These are phyloP conservation scores for Oryza rufipogon DNA, from an alignment of 176 grass and related monocot species.

Conservation along the genomic window DNA sequence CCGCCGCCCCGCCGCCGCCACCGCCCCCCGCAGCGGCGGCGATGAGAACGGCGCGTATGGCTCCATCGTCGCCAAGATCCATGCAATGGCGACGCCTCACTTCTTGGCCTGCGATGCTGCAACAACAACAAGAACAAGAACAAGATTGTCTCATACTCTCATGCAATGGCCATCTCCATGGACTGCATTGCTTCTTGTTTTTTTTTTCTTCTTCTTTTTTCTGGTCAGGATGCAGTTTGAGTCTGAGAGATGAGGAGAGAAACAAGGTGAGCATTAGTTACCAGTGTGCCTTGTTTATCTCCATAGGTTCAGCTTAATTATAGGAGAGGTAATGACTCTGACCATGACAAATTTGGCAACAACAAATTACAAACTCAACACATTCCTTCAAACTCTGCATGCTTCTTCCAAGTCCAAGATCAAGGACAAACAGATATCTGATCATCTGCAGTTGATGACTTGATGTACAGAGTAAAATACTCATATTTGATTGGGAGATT, in stretches of 20 bases:
- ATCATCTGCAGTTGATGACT: background rate
- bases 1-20: background rate
- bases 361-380: no score
- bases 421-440: background rate
- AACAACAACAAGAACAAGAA: no score
- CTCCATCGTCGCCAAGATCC: constrained; percentile 40
- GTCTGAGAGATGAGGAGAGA: constrained; percentile 36
- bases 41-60: constrained; percentile 33
- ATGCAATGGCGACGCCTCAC: background rate
- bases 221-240: background rate
- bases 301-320: constrained; percentile 23
- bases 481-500: no score
- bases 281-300: background rate
- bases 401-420: background rate
- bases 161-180: background rate
- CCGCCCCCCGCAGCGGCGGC: no score
- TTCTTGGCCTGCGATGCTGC: no score
- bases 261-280: background rate
- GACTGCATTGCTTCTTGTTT: background rate
- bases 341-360: constrained; percentile 22
- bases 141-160: background rate
- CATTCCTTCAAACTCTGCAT: constrained; percentile 4
- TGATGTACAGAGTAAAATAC: background rate
- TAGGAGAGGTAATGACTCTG: constrained; percentile 32
- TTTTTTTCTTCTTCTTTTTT: background rate